A percentile compares a stretch with the other conserved stretches of the same genome.
phyloP scores from a whole-genome alignment of 2,329 filamentous ascomycete genomes.

The Xenosphaeropsis pyriputrescens region DNA sequence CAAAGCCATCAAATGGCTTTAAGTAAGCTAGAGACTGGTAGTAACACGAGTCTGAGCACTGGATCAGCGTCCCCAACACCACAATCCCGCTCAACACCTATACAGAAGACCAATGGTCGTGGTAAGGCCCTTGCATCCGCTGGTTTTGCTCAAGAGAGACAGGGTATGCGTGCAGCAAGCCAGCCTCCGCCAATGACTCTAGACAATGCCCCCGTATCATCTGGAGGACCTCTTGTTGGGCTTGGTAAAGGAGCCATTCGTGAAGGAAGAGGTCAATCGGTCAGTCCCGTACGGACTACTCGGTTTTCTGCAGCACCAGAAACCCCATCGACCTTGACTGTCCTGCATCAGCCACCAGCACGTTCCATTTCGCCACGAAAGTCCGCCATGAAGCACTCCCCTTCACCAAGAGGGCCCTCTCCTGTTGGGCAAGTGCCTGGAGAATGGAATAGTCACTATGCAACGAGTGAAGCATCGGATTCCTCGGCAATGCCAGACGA shows the following conservation, averaged over 20 bases:
- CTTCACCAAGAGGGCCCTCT: slow-evolving; percentile 30
- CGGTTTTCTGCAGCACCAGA: slow-evolving; percentile 48
- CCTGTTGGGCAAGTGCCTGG: slow-evolving; percentile 32
- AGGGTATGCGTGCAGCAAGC: slow-evolving; percentile 9
- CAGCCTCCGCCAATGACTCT: slow-evolving; percentile 7
- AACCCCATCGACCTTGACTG: slow-evolving; percentile 33
- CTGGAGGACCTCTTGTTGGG: neutral
- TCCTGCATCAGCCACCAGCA: slow-evolving; percentile 54
- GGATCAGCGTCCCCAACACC: slow-evolving; percentile 12
- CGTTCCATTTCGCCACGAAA: slow-evolving; percentile 65
- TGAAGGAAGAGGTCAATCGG: slow-evolving; percentile 20
- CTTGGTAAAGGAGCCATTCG: slow-evolving; percentile 11
- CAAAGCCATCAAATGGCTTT: slow-evolving; percentile 50
- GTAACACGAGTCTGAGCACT: neutral
- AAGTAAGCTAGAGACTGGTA: slow-evolving; percentile 12
- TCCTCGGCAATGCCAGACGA: slow-evolving; percentile 11
- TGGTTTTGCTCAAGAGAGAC: slow-evolving; percentile 7
- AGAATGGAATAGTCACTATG: slow-evolving; percentile 15
- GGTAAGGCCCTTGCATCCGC: slow-evolving; percentile 10
- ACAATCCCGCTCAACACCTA: slow-evolving; percentile 10
- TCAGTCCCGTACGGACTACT: slow-evolving; percentile 52
- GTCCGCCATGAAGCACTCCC: slow-evolving; percentile 54
- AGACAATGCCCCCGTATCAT: neutral
- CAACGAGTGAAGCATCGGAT: slow-evolving; percentile 28
- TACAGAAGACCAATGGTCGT: slow-evolving; percentile 9